These are phyloP conservation scores for Apiospora pterosperma DNA, from an alignment of 2,329 filamentous ascomycete species.

Conservation along the genomic window DNA sequence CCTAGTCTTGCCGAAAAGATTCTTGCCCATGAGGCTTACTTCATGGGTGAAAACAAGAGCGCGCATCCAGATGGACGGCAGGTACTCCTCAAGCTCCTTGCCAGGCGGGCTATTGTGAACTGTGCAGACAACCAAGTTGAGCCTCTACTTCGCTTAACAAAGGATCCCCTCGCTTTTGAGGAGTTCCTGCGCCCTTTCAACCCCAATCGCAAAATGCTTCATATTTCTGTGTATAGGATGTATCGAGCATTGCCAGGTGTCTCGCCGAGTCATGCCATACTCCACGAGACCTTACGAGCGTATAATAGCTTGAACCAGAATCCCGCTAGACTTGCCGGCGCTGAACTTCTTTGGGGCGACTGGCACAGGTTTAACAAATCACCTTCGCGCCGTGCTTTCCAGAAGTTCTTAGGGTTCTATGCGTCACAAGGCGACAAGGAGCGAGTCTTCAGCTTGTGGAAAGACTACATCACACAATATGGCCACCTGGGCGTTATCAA, in stretches of 20 bases:
- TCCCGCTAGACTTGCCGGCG: constrained; percentile 33
- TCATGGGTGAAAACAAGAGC: constrained; percentile 2
- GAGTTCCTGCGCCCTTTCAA: constrained; percentile 35
- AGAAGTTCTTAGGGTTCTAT: constrained; percentile 47
- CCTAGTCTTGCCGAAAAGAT: constrained; percentile 22
- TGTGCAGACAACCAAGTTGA: constrained; percentile 24
- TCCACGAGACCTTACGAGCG: constrained; percentile 41
- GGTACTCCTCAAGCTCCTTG: constrained; percentile 20
- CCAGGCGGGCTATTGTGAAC: constrained; percentile 23
- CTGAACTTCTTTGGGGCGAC: constrained; percentile 47
- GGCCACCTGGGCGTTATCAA: constrained; percentile 26
- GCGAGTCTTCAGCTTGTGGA: constrained; percentile 42
- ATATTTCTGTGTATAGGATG: constrained; percentile 40
- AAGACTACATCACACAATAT: constrained; percentile 36
- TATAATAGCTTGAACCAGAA: constrained; percentile 27
- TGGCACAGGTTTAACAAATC: constrained; percentile 39
- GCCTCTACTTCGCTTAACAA: constrained; percentile 37
- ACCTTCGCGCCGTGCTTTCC: constrained; percentile 42
- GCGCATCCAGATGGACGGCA: constrained; percentile 6
- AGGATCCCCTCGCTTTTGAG: constrained; percentile 39
- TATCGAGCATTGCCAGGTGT: constrained; percentile 41
- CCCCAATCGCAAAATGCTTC: constrained; percentile 23
- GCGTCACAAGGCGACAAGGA: constrained; percentile 44
- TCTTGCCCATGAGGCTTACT: constrained; percentile 16
- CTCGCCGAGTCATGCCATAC: constrained; percentile 32